Conservation (phyloP, 2,329 filamentous ascomycete genomes). For the Mollisiaceae sp. region DNA sequence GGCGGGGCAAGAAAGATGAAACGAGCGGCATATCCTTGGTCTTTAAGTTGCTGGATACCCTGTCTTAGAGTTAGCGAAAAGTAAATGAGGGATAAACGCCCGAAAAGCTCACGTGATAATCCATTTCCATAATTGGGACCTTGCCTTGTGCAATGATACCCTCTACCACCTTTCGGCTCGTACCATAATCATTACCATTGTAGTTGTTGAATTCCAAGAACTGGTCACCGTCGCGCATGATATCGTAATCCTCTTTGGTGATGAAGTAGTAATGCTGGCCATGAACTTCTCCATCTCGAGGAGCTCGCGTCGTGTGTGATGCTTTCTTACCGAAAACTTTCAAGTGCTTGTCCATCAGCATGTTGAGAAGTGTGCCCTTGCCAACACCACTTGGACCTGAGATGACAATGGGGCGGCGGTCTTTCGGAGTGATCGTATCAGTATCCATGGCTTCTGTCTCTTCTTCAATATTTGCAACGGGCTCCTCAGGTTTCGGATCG, state of each 20-base stretch:
- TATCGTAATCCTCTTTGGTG: conserved; percentile 57
- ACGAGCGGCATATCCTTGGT: conserved; percentile 60
- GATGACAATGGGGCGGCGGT: conserved; percentile 66
- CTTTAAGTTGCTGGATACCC: conserved; percentile 62
- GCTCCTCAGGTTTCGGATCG: conserved; percentile 45
- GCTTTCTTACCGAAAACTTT: conserved; percentile 66
- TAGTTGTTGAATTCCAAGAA: conserved; percentile 61
- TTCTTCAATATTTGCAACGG: conserved; percentile 42
- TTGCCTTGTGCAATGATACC: conserved; percentile 59
- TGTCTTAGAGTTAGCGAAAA: conserved; percentile 36
- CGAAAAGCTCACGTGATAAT: conserved; percentile 53
- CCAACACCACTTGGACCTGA: conserved; percentile 67
- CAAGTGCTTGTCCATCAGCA: conserved; percentile 66
- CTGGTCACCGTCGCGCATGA: conserved; percentile 63
- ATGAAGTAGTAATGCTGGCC: conserved; percentile 63
- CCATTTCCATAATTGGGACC: conserved; percentile 62
- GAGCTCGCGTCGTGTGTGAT: conserved; percentile 59
- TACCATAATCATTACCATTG: conserved; percentile 59
- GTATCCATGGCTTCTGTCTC: conserved; percentile 45
- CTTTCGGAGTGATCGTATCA: conserved; percentile 49
- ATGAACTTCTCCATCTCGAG: conserved; percentile 55
- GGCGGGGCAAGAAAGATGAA: conserved; percentile 59
- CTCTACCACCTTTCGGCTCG: conserved; percentile 58
- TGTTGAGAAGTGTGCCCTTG: conserved; percentile 66
- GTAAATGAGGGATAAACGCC: background rate